A percentile compares a stretch with the other conserved stretches of the same genome.
Evolutionary conservation across 2,329 filamentous ascomycete genomes (phyloP).

Genomic region (Acrodontium crateriforme): DNA sequence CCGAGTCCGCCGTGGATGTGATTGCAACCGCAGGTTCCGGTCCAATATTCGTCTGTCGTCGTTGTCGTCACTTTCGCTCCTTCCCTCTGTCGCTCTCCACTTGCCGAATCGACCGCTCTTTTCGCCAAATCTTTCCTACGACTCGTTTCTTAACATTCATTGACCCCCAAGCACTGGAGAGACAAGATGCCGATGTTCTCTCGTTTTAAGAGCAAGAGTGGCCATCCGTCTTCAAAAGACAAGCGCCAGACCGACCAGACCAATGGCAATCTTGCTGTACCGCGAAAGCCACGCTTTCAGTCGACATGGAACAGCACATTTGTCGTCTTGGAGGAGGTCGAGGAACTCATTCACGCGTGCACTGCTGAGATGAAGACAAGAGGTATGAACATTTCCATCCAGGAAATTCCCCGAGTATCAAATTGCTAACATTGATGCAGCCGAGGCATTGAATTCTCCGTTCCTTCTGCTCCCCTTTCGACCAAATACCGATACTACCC

Average conservation of each 20-base stretch:
- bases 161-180: background rate
- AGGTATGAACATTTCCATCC: constrained; percentile 52
- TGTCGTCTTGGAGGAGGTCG: constrained; percentile 79
- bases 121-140: too few relatives aligned
- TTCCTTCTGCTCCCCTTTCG: constrained; percentile 92
- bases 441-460: constrained; percentile 68
- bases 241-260: constrained; percentile 32
- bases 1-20: too few relatives aligned
- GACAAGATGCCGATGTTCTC: constrained; percentile 45
- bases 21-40: too few relatives aligned
- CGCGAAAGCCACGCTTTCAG: constrained; percentile 62
- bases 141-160: constrained; percentile 1
- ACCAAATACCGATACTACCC: constrained; percentile 80
- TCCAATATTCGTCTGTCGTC: too few relatives aligned
- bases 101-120: too few relatives aligned
- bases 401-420: background rate
- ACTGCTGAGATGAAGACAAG: constrained; percentile 84
- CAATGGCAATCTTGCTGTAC: constrained; percentile 28
- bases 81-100: too few relatives aligned
- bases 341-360: constrained; percentile 72
- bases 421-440: constrained; percentile 13
- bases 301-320: constrained; percentile 74
- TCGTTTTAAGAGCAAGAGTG: constrained; percentile 62
- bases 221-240: constrained; percentile 42
- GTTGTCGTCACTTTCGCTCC: too few relatives aligned